Base-by-base conservation (phyloP, 2,329 filamentous ascomycete species). In the Fusarium sp. region DNA sequence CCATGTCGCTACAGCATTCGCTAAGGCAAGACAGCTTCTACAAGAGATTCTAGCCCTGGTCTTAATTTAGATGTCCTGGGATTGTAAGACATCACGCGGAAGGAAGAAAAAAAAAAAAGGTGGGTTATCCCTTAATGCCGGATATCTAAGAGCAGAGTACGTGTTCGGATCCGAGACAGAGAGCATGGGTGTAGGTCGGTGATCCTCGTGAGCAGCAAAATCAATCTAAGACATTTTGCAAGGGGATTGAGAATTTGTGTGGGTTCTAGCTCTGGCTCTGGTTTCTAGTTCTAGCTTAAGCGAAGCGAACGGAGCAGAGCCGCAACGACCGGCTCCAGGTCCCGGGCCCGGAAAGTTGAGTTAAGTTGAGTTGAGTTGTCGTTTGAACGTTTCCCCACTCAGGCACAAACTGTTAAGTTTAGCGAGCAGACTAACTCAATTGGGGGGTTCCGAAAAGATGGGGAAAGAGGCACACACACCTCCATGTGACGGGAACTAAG, bases 401-500 rank as follows among this genome's bases (percentile, higher is more conserved):
- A 61, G 56, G 60, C 56, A 62, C 60, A 49, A 49, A 34, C 47
- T 34, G 47, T 24, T 24, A 18, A 32, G n/a, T 24, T 24, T 12
- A 32, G 16, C 27, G 32, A 32, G 14, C 13, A 61, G 40, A 24
- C 60, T 62, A 46, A 37, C 27, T 24, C 20, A 7, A 29, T 54
- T 47, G 24, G 42, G 60, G 24, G n/a, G 41, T 61, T 32, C 56
- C 56, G 56, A 61, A 59, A 20, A 24, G 24, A 57, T 51, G 34
- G 53, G 37, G 47, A 49, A 40, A 25, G 30, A 32, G 30, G 30
- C 30, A 29, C 29, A 29, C 25, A 41, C 47, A 25, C 22, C 54
- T 61, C 46, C 60, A 62, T 62, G 60, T 61, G 60, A 62, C 60
- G 60, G 60, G 46, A 62, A 29, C 60, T 61, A 61, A 62, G 56